Evolutionary conservation across 2,329 filamentous ascomycete genomes (phyloP).

Genomic region (Graphilbum sp.): DNA sequence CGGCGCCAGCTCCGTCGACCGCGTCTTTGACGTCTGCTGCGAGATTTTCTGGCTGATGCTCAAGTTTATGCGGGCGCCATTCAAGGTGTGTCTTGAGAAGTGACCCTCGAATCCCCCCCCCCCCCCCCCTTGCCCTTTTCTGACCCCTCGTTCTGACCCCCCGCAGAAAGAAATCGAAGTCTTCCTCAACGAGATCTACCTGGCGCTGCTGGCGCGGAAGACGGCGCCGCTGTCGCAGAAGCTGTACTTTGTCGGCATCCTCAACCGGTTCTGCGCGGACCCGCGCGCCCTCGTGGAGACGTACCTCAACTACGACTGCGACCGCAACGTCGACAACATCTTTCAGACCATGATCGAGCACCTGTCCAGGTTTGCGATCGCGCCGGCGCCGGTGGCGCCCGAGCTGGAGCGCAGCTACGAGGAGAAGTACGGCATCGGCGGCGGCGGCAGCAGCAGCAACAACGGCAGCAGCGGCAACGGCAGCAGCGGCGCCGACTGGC

Average conservation of each 20-base stretch:
- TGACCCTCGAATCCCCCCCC: too few relatives aligned
- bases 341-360: slow-evolving; percentile 93
- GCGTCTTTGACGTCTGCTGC: slow-evolving; percentile 86
- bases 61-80: slow-evolving; percentile 78
- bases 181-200: slow-evolving; percentile 92
- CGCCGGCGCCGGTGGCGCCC: slow-evolving; percentile 57
- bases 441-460: background rate
- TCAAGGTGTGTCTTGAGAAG: slow-evolving; percentile 67
- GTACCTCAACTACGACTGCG: slow-evolving; percentile 97
- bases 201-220: slow-evolving; percentile 76
- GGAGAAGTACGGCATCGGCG: slow-evolving; percentile 51
- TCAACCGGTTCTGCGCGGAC: slow-evolving; percentile 72
- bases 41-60: slow-evolving; percentile 98
- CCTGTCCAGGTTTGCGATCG: slow-evolving; percentile 70
- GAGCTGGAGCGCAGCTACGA: slow-evolving; percentile 75
- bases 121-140: background rate
- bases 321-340: slow-evolving; percentile 88
- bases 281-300: slow-evolving; percentile 82
- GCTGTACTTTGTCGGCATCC: slow-evolving; percentile 72
- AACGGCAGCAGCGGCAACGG: too few relatives aligned
- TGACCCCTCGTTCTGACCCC: background rate
- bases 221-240: slow-evolving; percentile 83
- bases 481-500: slow-evolving; percentile 60
- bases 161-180: slow-evolving; percentile 86
- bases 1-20: slow-evolving; percentile 79